Conservation (phyloP, 306 rosid genomes). For the Quercus mongolica region DNA sequence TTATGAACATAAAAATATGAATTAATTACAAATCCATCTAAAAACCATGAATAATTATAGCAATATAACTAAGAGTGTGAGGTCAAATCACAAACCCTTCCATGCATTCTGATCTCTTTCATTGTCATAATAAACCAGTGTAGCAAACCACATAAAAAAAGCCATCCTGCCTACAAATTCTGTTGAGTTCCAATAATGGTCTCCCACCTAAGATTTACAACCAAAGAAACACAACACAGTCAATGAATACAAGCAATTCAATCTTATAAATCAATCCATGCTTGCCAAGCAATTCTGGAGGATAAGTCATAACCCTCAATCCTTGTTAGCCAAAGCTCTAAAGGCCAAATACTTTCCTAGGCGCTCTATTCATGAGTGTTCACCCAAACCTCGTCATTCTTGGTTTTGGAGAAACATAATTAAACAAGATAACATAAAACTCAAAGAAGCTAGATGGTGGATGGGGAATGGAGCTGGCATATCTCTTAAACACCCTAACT, state of each 20-base stretch:
- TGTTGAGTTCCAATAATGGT: slow-evolving; percentile 83
- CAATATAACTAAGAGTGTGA: neutral
- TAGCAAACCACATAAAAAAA: slow-evolving; percentile 96
- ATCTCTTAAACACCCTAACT: too few species aligned
- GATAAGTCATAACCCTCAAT: too few species aligned
- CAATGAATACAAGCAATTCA: neutral
- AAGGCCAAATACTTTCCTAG: too few species aligned
- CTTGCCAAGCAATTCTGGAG: too few species aligned
- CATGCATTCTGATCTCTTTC: slow-evolving; percentile 71
- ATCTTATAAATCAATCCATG: too few species aligned
- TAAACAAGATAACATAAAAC: too few species aligned
- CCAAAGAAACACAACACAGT: slow-evolving; percentile 13
- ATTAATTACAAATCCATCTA: neutral
- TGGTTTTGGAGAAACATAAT: too few species aligned
- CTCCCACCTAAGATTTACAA: slow-evolving; percentile 61
- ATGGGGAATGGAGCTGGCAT: too few species aligned
- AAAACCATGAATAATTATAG: neutral
- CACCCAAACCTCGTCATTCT: too few species aligned
- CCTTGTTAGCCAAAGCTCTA: too few species aligned
- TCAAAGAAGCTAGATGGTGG: too few species aligned
- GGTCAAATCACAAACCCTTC: slow-evolving; percentile 58
- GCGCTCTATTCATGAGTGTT: too few species aligned
- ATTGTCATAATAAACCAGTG: slow-evolving; percentile 77
- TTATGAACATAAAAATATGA: neutral
- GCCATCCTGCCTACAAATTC: slow-evolving; percentile 84